A percentile compares a stretch with the other conserved stretches of the same genome.
Conservation (phyloP, 2,329 filamentous ascomycete species). For the Aspergillus amoenus region DNA sequence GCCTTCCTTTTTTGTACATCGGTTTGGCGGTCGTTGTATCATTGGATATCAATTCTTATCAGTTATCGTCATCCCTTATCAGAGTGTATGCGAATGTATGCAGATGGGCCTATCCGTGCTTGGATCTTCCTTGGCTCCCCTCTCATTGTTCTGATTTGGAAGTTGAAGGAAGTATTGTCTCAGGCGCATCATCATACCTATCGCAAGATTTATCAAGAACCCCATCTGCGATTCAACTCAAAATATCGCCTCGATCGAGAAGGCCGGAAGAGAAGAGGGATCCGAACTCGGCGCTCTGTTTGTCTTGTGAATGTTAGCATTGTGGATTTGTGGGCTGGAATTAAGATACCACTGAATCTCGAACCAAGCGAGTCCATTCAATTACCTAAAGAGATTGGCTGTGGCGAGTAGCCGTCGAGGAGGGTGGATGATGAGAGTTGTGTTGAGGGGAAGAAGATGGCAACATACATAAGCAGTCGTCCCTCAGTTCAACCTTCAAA, state of each 20-base stretch:
- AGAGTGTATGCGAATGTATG: background rate
- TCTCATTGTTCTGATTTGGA: slow-evolving; percentile 8
- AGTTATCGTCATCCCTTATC: background rate
- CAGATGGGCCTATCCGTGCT: background rate
- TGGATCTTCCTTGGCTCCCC: background rate
- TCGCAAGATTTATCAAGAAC: background rate
- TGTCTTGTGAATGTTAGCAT: background rate
- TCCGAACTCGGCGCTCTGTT: background rate
- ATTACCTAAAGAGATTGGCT: background rate
- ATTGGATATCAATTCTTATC: background rate
- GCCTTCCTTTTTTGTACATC: slow-evolving; percentile 22
- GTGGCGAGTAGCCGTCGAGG: background rate
- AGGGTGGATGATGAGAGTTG: no score
- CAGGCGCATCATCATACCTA: background rate
- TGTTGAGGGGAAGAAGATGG: background rate
- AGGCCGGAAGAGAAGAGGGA: slow-evolving; percentile 10
- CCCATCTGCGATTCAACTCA: background rate
- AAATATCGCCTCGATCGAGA: slow-evolving; percentile 7
- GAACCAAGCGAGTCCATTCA: background rate
- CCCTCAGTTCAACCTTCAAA: background rate
- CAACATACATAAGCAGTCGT: slow-evolving; percentile 4
- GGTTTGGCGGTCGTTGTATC: background rate
- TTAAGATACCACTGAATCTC: background rate
- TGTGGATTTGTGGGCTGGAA: background rate
- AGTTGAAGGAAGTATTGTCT: background rate